Conservation (phyloP, 352 stramenopile genomes). For the Phytophthora agathidicida region DNA sequence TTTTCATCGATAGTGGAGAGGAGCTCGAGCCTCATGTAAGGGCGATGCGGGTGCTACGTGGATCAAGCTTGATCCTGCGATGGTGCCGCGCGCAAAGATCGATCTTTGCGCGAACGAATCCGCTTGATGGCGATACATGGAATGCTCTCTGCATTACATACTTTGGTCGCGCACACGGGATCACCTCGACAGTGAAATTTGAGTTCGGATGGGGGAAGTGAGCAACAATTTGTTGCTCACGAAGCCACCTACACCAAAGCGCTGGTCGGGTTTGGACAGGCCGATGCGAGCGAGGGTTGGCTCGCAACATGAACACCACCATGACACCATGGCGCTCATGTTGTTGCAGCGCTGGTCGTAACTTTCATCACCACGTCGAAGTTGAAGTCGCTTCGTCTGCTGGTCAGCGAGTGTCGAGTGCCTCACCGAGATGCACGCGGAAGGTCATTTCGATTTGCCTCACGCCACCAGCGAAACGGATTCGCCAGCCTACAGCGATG, state of each 20-base stretch:
- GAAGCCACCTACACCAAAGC: background rate
- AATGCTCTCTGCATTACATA: constrained; percentile 9
- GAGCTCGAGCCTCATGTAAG: constrained; percentile 6
- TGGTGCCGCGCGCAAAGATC: constrained; percentile 3
- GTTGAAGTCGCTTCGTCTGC: constrained; percentile 21
- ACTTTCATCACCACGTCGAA: constrained; percentile 9
- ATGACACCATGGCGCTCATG: too few relatives aligned
- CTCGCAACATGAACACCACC: constrained; percentile 1
- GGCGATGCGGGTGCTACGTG: constrained; percentile 5
- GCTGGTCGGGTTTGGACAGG: constrained; percentile 9
- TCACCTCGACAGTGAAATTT: constrained; percentile 5
- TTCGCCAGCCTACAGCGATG: too few relatives aligned
- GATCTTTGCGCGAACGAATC: background rate
- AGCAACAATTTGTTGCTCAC: too few relatives aligned
- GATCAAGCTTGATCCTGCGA: constrained; percentile 4
- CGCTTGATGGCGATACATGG: constrained; percentile 15
- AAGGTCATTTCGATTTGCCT: background rate
- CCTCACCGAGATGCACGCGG: constrained; percentile 12
- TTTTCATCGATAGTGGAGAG: constrained; percentile 2
- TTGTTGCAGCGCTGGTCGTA: background rate
- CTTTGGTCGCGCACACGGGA: background rate
- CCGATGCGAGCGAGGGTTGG: background rate
- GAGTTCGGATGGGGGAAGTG: constrained; percentile 1
- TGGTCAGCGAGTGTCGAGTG: too few relatives aligned
- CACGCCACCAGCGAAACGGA: constrained; percentile 1